Conservation (phyloP, 768 basidiomycete species). For the Russula sp. region DNA sequence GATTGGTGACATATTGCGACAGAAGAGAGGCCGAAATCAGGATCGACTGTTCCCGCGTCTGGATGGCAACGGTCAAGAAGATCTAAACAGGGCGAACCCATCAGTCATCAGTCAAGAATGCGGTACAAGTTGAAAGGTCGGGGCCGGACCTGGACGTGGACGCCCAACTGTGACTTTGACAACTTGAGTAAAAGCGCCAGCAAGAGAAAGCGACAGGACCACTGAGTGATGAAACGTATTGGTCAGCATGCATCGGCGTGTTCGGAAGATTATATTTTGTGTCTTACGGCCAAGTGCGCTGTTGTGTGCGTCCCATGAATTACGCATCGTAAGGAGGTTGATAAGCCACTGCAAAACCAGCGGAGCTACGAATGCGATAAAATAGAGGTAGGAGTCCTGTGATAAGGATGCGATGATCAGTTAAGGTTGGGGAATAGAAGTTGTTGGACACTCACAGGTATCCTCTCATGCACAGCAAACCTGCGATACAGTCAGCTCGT, state of each 20-base stretch:
- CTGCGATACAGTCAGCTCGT: slow-evolving; percentile 32
- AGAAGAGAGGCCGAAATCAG: slow-evolving; percentile 66
- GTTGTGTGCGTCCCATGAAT: slow-evolving; percentile 86
- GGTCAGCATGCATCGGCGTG: slow-evolving; percentile 8
- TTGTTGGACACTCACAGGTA: slow-evolving; percentile 47
- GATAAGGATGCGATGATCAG: slow-evolving; percentile 9
- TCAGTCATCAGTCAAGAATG: not conserved
- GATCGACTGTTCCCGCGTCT: slow-evolving; percentile 53
- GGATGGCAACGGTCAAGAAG: slow-evolving; percentile 70
- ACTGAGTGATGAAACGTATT: slow-evolving; percentile 37
- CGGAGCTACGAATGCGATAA: slow-evolving; percentile 56
- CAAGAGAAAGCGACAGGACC: slow-evolving; percentile 64
- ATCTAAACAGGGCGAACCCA: slow-evolving; percentile 35
- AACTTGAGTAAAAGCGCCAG: slow-evolving; percentile 79
- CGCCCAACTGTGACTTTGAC: slow-evolving; percentile 85
- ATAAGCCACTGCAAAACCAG: slow-evolving; percentile 61
- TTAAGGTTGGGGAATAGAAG: not conserved
- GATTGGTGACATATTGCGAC: slow-evolving; percentile 75
- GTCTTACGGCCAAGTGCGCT: slow-evolving; percentile 44
- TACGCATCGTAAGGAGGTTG: slow-evolving; percentile 67
- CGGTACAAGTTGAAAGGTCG: not conserved
- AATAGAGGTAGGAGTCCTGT: slow-evolving; percentile 26
- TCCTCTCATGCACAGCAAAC: slow-evolving; percentile 67
- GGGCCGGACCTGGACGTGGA: slow-evolving; percentile 66
- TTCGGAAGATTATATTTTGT: not conserved